Evolutionary conservation across 495 filamentous ascomycete genomes (phyloP).

Genomic region (Penicillium egyptiacum): DNA sequence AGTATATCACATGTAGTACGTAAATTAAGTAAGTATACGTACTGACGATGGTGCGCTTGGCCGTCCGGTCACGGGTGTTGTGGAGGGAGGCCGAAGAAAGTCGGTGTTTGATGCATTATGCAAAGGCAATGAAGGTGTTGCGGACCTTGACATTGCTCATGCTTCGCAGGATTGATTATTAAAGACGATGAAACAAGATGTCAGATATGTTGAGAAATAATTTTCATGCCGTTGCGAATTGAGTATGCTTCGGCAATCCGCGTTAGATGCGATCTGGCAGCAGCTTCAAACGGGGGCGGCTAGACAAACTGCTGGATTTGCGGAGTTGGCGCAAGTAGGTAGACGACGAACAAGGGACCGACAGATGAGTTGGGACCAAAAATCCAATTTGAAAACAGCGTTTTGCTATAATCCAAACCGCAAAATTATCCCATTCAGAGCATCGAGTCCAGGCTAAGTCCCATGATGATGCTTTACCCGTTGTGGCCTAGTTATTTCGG

Average conservation of each 20-base stretch:
- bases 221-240: conserved; percentile 38
- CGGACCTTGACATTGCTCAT: conserved; percentile 64
- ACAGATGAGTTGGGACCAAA: conserved; percentile 2
- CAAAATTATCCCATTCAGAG: conserved; percentile 12
- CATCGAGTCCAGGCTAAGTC: conserved; percentile 23
- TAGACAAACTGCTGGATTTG: conserved; percentile 19
- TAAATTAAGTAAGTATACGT: conserved; percentile 15
- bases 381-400: neutral
- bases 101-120: conserved; percentile 49
- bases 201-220: conserved; percentile 22
- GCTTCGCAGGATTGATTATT: conserved; percentile 29
- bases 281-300: conserved; percentile 26
- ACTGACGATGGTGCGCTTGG: conserved; percentile 38
- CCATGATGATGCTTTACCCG: conserved; percentile 39
- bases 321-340: conserved; percentile 10
- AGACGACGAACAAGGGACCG: conserved; percentile 7
- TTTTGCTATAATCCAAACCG: conserved; percentile 3
- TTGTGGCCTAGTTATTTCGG: conserved; percentile 28
- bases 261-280: conserved; percentile 40
- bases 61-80: conserved; percentile 37
- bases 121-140: conserved; percentile 56
- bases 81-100: conserved; percentile 35
- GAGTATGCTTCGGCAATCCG: conserved; percentile 13
- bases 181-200: conserved; percentile 14
- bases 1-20: neutral